Base-by-base conservation (phyloP, 257 asterid genomes). In the Buddleja alternifolia region DNA sequence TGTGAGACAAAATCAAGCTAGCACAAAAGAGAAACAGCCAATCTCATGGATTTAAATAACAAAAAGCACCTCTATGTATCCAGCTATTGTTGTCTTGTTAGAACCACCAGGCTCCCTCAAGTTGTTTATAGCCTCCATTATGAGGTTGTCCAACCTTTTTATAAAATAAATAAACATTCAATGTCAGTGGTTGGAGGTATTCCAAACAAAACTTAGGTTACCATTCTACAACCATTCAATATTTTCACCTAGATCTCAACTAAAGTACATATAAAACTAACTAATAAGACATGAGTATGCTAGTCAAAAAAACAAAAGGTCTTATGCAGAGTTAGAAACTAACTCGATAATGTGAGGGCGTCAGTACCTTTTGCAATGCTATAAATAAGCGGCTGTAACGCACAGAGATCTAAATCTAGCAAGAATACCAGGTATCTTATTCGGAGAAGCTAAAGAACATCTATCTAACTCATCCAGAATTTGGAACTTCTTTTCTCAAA, bases 101-200 rank as follows among this genome's bases (percentile, higher is more conserved):
- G 95, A 90, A 80, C 97, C 96, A 74, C 88, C 86, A 60, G 86
- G 87, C 79, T 90, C 96, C 84, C 82, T 86, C 80, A 90, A 74
- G 81, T 73, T 86, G 80, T 70, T 86, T 77, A 93, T 86, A 75
- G 98, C 98, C 76, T 93, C 98, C 82, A 90, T 75, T 29, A 93
- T 85, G 76, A 93, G 97, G 78, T 85, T 83, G 73, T 90, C 98
- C 94, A 90, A 77, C 93, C 98, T 93, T 76, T 47, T 61, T 52
- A 81, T 44, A 41, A 51, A 63, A 73, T 73, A 76, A 51, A 71
- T 55, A 60, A 57, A 41, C 61, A 73, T 25, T 54, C 52, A 24
- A 44, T 36, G 63, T 60, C 32, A 67, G 77, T 63, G 21, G 58
- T 70, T 66, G 63, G 42, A 29, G 52, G 63, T 40, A 57, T 59